Base-by-base conservation (phyloP, 225 moss, liverwort and hornwort species). In the Neckera pumila region DNA sequence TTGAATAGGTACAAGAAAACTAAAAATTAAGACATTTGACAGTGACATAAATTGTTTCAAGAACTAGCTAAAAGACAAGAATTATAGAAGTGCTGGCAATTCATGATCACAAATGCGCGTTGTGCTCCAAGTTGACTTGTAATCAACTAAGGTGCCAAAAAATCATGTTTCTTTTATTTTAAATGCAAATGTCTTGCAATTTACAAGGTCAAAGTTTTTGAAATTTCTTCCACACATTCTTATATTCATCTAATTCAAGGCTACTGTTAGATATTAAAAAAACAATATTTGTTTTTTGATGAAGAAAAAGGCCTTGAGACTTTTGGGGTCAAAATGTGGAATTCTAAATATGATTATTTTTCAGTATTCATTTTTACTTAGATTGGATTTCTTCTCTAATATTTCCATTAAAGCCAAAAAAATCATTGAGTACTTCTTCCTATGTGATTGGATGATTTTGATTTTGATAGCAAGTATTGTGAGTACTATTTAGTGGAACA, bases 61-160 rank as follows among this genome's bases (percentile, higher is more conserved):
- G 43, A 30, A 6, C 30, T 30, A 30, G 17, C 10, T 14, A 70
- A 40, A 40, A 40, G 23, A 22, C 4, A 8, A 4, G 26, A 71
- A 16, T 71, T 15, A 15, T 26, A 42, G 15, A 26, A 9, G 42
- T 42, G 8, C 14, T 25, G 1, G 5, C 4, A 42, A 71, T 42
- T 26, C 5, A 27, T 0, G 0, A 0, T 8, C 2, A 25, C 9
- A 3, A 26, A 42, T 25, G 25, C 8, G 14, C 70, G 40, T 14
- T 25, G 8, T 8, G 25, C 8, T 40, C 14, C 11, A 70, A 70
- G 7, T 45, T 45, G 45, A 45, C 45, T 42, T 71, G 4, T 38
- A 38, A 22, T 69, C 7, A 38, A 0, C 4, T 7, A 23, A 23
- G 21, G 13, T 12, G 2, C n/a, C 38, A 4, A 23, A 69, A 71